Conservation (phyloP, 2,329 filamentous ascomycete genomes). For the Verticillium albo-atrum region DNA sequence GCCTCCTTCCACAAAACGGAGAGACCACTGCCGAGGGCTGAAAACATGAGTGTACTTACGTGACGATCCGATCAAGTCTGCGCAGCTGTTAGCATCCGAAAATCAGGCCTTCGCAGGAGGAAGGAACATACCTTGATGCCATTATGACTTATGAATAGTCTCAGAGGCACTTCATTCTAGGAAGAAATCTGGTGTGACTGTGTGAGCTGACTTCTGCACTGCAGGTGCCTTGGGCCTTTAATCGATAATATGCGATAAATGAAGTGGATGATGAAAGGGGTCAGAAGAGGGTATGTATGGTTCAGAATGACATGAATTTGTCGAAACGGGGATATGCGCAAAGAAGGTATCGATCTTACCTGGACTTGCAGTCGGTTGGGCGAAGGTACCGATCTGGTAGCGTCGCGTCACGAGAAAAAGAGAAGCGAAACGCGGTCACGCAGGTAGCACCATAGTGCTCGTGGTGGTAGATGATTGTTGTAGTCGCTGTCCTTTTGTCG, state of each 20-base stretch:
- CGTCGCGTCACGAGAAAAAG: background rate
- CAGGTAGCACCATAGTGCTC: background rate
- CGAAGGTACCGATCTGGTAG: background rate
- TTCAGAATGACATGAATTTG: too few species aligned
- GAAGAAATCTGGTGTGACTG: background rate
- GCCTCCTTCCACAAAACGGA: background rate
- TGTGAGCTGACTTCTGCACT: background rate
- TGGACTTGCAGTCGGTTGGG: background rate
- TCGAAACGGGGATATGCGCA: background rate
- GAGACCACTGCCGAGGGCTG: background rate
- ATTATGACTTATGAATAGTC: background rate
- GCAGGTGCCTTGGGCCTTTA: background rate
- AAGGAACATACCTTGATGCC: slow-evolving; percentile 1
- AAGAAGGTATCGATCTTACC: background rate
- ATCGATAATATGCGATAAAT: background rate
- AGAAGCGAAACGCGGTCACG: background rate
- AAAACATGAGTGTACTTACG: background rate
- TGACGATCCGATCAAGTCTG: slow-evolving; percentile 3
- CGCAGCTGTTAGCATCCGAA: background rate
- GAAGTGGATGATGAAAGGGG: background rate
- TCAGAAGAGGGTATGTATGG: too few species aligned
- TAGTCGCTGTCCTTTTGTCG: background rate
- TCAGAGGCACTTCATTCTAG: background rate
- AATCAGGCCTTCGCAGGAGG: background rate
- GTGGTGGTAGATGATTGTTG: background rate